These are phyloP conservation scores for Mucor lusitanicus DNA, from an alignment of 371 early-diverging fungal genomes.

Conservation along the genomic window DNA sequence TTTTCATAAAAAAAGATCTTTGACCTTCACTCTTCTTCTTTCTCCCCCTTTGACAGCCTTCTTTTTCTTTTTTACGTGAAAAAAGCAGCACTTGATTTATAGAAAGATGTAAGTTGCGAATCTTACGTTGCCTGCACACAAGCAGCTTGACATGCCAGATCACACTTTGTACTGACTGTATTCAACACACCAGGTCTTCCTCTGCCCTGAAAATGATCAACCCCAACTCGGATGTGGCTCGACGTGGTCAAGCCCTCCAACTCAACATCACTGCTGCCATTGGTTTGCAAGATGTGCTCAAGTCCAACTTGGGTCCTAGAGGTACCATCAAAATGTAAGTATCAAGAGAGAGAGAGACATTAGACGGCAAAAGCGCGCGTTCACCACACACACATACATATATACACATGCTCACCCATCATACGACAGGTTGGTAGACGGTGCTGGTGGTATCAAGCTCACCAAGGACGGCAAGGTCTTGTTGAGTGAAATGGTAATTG, in stretches of 20 bases:
- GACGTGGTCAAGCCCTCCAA: slow-evolving; percentile 98
- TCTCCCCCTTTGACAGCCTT: not conserved
- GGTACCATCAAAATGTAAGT: slow-evolving; percentile 98
- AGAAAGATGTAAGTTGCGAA: not conserved
- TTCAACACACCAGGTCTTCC: slow-evolving; percentile 30
- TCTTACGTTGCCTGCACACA: too few relatives aligned
- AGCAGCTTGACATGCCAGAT: not conserved
- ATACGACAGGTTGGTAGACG: slow-evolving; percentile 86
- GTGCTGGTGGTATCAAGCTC: slow-evolving; percentile 93
- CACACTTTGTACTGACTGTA: not conserved
- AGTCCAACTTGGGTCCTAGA: slow-evolving; percentile 98
- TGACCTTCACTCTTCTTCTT: slow-evolving; percentile 17
- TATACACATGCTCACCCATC: not conserved
- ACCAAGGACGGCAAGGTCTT: slow-evolving; percentile 98
- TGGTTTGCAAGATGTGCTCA: slow-evolving; percentile 94
- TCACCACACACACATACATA: not conserved
- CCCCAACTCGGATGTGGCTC: slow-evolving; percentile 97
- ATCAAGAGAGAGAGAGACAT: too few relatives aligned
- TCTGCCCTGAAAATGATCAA: slow-evolving; percentile 92
- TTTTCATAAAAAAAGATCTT: slow-evolving; percentile 15
- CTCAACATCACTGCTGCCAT: slow-evolving; percentile 97
- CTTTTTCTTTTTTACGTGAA: not conserved
- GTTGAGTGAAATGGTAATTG: slow-evolving; percentile 93
- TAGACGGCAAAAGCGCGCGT: not conserved
- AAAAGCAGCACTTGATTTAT: not conserved